A percentile compares a stretch with the other conserved stretches of the same genome.
Evolutionary conservation across 352 stramenopile genomes (phyloP).

Genomic region (Globisporangium takayamanum): DNA sequence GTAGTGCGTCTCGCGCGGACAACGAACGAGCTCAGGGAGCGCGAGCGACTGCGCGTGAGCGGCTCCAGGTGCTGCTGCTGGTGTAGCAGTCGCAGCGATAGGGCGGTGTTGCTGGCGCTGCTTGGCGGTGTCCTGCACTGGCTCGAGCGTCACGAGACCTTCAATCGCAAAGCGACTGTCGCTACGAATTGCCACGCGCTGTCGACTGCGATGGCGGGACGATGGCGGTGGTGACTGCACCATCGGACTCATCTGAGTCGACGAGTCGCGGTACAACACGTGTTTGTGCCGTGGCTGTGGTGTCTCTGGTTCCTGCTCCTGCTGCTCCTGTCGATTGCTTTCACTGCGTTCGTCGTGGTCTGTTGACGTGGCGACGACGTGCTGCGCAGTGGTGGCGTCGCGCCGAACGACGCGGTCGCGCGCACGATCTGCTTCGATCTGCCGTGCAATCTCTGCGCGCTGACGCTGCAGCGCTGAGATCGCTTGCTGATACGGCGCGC

Average conservation of each 20-base stretch:
- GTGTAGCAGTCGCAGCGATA: background rate
- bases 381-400: background rate
- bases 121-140: constrained; percentile 5
- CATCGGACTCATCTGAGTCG: constrained; percentile 11
- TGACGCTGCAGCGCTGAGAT: constrained; percentile 40
- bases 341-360: background rate
- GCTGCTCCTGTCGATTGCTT: background rate
- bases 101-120: background rate
- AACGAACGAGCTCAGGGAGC: background rate
- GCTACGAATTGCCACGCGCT: background rate
- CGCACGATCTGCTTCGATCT: constrained; percentile 33
- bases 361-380: background rate
- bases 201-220: background rate
- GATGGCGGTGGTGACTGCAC: background rate
- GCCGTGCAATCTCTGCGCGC: constrained; percentile 30
- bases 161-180: constrained; percentile 51
- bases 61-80: background rate
- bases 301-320: background rate
- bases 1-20: constrained; percentile 1
- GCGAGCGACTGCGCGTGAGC: background rate
- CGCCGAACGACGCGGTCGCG: background rate
- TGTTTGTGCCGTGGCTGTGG: background rate
- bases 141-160: constrained; percentile 48
- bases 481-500: constrained; percentile 21
- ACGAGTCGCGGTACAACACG: constrained; percentile 2